Percentiles rank a stretch among this genome's conserved stretches.
Evolutionary conservation across 345 rosid species (phyloP).

Genomic region (Eucalyptus brandiana): DNA sequence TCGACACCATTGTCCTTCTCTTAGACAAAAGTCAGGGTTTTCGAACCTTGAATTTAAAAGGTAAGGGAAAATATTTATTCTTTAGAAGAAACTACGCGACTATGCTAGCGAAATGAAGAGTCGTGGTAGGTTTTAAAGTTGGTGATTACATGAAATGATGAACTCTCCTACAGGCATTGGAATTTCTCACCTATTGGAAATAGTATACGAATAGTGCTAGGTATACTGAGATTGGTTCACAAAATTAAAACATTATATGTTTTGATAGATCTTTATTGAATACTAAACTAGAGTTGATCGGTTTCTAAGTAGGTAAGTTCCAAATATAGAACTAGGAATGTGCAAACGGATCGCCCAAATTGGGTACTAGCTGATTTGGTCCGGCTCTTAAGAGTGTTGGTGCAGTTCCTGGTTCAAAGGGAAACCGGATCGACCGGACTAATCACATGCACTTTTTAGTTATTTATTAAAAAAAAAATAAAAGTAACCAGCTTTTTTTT

Average conservation of each 20-base stretch:
- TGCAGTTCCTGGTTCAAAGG: too few relatives aligned
- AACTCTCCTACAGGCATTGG: background rate
- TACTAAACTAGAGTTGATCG: background rate
- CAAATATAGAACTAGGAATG: too few relatives aligned
- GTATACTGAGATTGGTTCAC: background rate
- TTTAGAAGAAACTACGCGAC: background rate
- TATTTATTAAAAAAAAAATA: too few relatives aligned
- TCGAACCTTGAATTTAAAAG: background rate
- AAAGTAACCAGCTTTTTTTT: too few relatives aligned
- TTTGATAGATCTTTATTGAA: background rate
- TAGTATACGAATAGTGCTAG: background rate
- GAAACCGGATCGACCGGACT: accelerated
- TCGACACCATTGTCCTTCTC: background rate
- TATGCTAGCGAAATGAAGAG: background rate
- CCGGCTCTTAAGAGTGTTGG: too few relatives aligned
- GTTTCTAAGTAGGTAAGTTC: too few relatives aligned
- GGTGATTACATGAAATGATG: background rate
- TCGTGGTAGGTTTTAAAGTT: background rate
- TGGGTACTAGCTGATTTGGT: too few relatives aligned
- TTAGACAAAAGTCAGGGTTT: background rate
- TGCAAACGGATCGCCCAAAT: too few relatives aligned
- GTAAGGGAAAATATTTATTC: background rate
- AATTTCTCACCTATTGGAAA: background rate
- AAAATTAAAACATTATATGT: background rate
- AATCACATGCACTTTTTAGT: too few relatives aligned